Conservation (phyloP, 371 early-diverging fungal genomes). For the Mortierella sp. region DNA sequence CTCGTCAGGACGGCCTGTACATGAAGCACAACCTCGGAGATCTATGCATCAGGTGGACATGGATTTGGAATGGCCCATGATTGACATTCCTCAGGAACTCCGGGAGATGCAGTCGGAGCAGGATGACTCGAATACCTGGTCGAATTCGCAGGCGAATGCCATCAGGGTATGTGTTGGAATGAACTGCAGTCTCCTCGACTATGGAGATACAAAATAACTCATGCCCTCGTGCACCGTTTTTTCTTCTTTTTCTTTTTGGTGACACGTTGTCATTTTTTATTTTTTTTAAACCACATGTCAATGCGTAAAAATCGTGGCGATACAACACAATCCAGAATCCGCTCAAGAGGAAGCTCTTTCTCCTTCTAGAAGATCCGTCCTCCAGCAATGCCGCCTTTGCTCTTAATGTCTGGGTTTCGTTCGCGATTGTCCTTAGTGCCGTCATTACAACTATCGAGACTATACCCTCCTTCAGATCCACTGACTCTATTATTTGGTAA, state of each 20-base stretch:
- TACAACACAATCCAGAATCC: constrained; percentile 29
- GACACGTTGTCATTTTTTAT: constrained; percentile 17
- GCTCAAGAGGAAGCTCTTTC: constrained; percentile 75
- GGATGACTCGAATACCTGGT: constrained; percentile 52
- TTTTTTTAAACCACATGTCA: background rate
- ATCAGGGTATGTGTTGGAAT: constrained; percentile 38
- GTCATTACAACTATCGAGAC: constrained; percentile 89
- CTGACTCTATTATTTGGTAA: constrained; percentile 74
- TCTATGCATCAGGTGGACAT: constrained; percentile 55
- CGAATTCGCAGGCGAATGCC: constrained; percentile 57
- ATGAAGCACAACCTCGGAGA: constrained; percentile 39
- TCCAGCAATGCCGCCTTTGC: constrained; percentile 81
- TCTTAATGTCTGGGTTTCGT: constrained; percentile 80
- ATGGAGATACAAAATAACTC: constrained; percentile 9
- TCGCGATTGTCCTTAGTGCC: constrained; percentile 82
- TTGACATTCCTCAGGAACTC: constrained; percentile 60
- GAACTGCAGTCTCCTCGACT: background rate
- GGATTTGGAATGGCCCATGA: constrained; percentile 59
- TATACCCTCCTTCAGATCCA: constrained; percentile 80
- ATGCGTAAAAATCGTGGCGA: background rate
- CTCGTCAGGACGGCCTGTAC: constrained; percentile 22
- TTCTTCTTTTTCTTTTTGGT: background rate
- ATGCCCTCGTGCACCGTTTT: background rate
- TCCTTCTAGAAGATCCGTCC: constrained; percentile 78
- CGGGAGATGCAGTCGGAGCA: constrained; percentile 43